Evolutionary conservation across 768 basidiomycete genomes (phyloP), one percentile per base, ranked within the genome.

Genomic region (Pulveroboletus frians): DNA sequence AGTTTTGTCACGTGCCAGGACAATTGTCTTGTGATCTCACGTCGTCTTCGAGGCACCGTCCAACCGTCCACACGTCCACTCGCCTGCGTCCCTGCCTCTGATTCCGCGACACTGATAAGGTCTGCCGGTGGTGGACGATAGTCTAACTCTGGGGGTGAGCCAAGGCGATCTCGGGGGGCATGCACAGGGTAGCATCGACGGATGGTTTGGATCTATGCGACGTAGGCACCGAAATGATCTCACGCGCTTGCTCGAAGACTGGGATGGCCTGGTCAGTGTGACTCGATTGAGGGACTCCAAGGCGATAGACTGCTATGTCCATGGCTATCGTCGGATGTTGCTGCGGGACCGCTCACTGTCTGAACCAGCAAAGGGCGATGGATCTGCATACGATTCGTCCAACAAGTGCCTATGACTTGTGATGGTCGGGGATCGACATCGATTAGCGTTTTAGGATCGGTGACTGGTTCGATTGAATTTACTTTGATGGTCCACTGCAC

Each of bases 231-330:
- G 39, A 15, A 17, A 26, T 36, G 26, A 35, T 8, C 23, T 35
- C 17, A 13, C n/a, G 5, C 4, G 9, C 11, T 11, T 85, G 82
- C 59, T 88, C 77, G 49, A 94, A 79, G 26, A 91, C 76, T 4
- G 88, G 87, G 32, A 92, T 69, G 6, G 76, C 84, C 92, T 92
- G 94, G 30, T 85, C 81, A 1, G 90, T 85, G 61, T 88, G 93
- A 68, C 93, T 41, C 92, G 81, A 62, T 95, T 95, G 51, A 92
- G 77, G 8, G 88, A 90, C 61, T 92, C 90, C 71, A 92, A 74
- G 47, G 91, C 78, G 3, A 69, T 46, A 65, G 64, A 5, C 79
- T 23, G 47, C 73, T 84, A 88, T 87, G 10, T 47, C 44, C 39
- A 17, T 38, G 15, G 21, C 31, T 39, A 45, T 29, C 23, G 11